Evolutionary conservation across 768 basidiomycete species (phyloP).

Genomic region (Galerina marginata): DNA sequence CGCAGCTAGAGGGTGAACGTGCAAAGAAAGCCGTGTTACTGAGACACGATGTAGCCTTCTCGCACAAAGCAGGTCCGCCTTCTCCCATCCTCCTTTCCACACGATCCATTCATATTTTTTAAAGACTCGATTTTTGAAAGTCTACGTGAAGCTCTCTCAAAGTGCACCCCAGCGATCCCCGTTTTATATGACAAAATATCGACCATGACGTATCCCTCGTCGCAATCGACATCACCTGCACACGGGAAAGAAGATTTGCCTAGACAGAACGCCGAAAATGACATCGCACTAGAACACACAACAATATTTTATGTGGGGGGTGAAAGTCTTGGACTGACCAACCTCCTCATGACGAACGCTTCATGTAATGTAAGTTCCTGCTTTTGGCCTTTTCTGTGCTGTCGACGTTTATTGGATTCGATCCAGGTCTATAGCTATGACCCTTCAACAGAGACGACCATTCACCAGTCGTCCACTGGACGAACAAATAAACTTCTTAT

Average conservation of each 20-base stretch:
- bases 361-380: slow-evolving; percentile 54
- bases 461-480: slow-evolving; percentile 47
- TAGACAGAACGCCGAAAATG: not conserved
- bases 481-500: slow-evolving; percentile 85
- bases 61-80: slow-evolving; percentile 64
- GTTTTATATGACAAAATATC: slow-evolving; percentile 39
- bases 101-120: not conserved
- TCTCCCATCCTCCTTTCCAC: not conserved
- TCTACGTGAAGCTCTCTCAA: slow-evolving; percentile 32
- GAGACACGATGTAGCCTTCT: slow-evolving; percentile 79
- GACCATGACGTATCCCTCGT: slow-evolving; percentile 8
- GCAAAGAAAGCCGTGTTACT: slow-evolving; percentile 51
- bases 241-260: not conserved
- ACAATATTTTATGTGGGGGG: slow-evolving; percentile 68
- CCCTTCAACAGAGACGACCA: slow-evolving; percentile 51
- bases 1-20: slow-evolving; percentile 1
- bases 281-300: slow-evolving; percentile 17
- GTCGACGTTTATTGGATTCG: not conserved
- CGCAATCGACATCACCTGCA: not conserved
- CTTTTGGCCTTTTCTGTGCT: not conserved
- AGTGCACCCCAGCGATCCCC: slow-evolving; percentile 21
- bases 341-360: slow-evolving; percentile 85
- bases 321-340: slow-evolving; percentile 81
- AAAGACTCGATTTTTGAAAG: slow-evolving; percentile 40
- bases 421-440: slow-evolving; percentile 79